Evolutionary conservation across 2,329 filamentous ascomycete species (phyloP), one percentile per base, ranked within the genome.

Genomic region (Atkinsonella texensis): DNA sequence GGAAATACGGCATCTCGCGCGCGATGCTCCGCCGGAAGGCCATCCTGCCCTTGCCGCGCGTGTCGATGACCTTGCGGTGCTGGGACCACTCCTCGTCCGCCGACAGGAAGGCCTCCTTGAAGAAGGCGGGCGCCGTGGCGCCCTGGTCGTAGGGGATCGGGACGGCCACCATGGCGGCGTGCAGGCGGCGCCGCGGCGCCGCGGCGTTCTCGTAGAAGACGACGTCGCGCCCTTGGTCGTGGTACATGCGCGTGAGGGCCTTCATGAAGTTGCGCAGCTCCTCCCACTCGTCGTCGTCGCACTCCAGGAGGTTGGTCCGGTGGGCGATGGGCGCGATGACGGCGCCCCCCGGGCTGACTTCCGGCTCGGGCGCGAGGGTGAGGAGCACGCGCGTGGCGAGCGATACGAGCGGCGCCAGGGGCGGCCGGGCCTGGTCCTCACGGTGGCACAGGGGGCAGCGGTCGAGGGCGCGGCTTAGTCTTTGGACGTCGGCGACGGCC

Each of bases 181-280:
- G 93, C 53, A 80, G 76, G 58, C 85, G 87, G 17, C 87, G 77
- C 3, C 85, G 79, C 1, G 89, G 89, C 13, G 81, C 74, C 0
- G 89, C 90, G 2, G 93, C 93, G 65, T 98, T 97, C 64, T 98
- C 93, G 73, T 98, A 98, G 70, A 98, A 98, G 56, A 98, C 74
- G 10, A 97, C 90, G 60, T 93, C 88, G 49, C 87, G 85, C 11
- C 90, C 89, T 66, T 94, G 89, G 43, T 90, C 86, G 70, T 95
- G 89, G 68, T 97, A 98, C 80, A 96, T 85, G 44, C 91, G 83
- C 4, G 86, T 96, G 18, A 98, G 76, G 53, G 82, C 86, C 72
- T 98, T 98, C 91, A 97, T 97, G 65, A 98, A 98, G 67, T 98
- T 98, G 59, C 93, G 86, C 6, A 98, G 84, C 68, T 98, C 93